Evolutionary conservation across 169 alveolate genomes (phyloP).

Genomic region (Eimeria tenella): DNA sequence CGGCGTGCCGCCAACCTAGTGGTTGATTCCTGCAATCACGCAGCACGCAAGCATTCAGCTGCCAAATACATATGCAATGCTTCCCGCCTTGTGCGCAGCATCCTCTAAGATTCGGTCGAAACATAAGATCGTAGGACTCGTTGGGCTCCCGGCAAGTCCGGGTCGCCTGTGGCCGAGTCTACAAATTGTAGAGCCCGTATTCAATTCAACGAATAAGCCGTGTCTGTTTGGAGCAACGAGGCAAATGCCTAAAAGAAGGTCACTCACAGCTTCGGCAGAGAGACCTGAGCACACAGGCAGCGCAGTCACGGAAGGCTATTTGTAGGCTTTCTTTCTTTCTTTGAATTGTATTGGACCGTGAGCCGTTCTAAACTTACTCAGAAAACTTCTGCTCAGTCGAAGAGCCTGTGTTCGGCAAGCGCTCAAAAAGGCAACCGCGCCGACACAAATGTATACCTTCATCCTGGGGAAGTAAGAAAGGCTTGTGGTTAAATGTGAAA

Average conservation of each 20-base stretch:
- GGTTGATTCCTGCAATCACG: not conserved
- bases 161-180: too few species aligned
- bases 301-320: not conserved
- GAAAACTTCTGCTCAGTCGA: not conserved
- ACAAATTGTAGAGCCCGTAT: too few species aligned
- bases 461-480: not conserved
- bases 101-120: too few species aligned
- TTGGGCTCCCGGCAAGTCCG: too few species aligned
- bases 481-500: not conserved
- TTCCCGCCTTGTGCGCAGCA: too few species aligned
- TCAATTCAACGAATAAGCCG: too few species aligned
- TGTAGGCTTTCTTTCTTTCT: too few species aligned
- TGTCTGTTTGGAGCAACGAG: too few species aligned
- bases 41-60: not conserved
- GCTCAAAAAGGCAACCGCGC: slow-evolving; percentile 3
- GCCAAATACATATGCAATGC: too few species aligned
- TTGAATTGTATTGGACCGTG: too few species aligned
- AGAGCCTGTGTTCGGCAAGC: not conserved
- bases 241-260: too few species aligned
- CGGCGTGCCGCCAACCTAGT: not conserved
- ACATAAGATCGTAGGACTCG: too few species aligned
- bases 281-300: slow-evolving; percentile 42
- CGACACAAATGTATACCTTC: slow-evolving; percentile 4
- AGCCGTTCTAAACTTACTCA: not conserved
- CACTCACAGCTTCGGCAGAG: slow-evolving; percentile 3